Evolutionary conservation across 75 land plant species (phyloP), one percentile per base, ranked within the genome.

Genomic region (Isoetes taiwanensis): DNA sequence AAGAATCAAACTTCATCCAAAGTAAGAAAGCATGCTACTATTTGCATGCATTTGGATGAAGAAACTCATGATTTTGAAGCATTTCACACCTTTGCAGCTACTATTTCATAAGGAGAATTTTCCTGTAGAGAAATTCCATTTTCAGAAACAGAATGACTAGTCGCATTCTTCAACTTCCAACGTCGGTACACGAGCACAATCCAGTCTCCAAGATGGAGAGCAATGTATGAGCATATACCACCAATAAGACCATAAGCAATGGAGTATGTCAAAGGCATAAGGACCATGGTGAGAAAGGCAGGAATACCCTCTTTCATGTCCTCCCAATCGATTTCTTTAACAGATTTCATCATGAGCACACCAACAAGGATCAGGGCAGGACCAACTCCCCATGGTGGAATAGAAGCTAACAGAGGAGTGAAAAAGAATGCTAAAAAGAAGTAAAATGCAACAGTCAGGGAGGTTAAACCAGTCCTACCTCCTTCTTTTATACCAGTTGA

Each of bases 271-370:
- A 80, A 52, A 0, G 90, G 90, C 86, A 82, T 82, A 1, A 82
- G 50, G 1, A 78, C 24, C 55, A 85, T 65, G 2, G 90, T 85
- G 9, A 79, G 46, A 53, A 85, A 85, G 1, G 90, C 90, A 10
- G 90, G 86, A n/a, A 76, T 70, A 5, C 77, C 85, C 10, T 78
- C 65, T 64, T 67, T 70, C 62, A 82, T 64, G 46, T 76, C 63
- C 1, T 32, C 61, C 82, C 85, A 85, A 5, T 78, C 69, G 25
- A 85, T 72, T 17, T 82, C 86, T 66, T 60, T 57, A 26, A 79
- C 86, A n/a, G 78, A 69, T 56, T 66, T 78, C 86, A 85, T 82
- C 82, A 85, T 84, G 73, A 85, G 17, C 42, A 79, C 82, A 5
- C 90, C 90, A 10, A 68, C 71, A 2, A 68, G 28, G n/a, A 68